A percentile compares a stretch with the other conserved stretches of the same genome.
phyloP scores from a whole-genome alignment of 1,139 yeast species.

The Taphrina deformans region DNA sequence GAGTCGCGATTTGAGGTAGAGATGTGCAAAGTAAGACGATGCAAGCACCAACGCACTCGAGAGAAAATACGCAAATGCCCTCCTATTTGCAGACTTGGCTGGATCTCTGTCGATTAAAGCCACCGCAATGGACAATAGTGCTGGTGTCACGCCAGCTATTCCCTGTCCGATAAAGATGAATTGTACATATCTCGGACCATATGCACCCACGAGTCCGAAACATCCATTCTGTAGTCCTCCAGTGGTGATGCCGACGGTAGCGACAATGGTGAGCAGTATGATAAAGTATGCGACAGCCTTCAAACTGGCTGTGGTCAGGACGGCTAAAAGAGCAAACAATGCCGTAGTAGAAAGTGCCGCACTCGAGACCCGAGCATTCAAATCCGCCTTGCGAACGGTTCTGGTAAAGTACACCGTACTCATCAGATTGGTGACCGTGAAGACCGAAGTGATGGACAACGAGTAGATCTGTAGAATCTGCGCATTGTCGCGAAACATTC shows the following conservation, averaged over 20 bases:
- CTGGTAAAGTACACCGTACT: constrained; percentile 67
- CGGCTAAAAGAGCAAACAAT: constrained; percentile 54
- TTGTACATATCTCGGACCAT: constrained; percentile 16
- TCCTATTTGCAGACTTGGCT: background rate
- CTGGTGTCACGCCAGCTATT: constrained; percentile 30
- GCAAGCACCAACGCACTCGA: constrained; percentile 25
- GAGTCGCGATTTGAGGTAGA: constrained; percentile 31
- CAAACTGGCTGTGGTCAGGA: constrained; percentile 47
- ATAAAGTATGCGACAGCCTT: constrained; percentile 54
- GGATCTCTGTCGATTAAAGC: background rate
- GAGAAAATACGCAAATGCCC: constrained; percentile 24
- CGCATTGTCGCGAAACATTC: constrained; percentile 59
- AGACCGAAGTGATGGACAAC: constrained; percentile 71
- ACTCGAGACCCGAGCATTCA: constrained; percentile 59
- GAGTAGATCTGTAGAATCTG: constrained; percentile 45
- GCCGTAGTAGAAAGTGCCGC: constrained; percentile 53
- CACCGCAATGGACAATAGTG: constrained; percentile 24
- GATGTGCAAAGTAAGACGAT: constrained; percentile 28
- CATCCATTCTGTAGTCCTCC: constrained; percentile 77
- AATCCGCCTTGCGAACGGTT: constrained; percentile 64
- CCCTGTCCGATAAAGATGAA: constrained; percentile 30
- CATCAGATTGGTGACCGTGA: constrained; percentile 68
- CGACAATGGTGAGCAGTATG: constrained; percentile 49
- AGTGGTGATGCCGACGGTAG: constrained; percentile 54
- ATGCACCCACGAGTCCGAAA: constrained; percentile 15